These are phyloP conservation scores for Eucalyptus regnans DNA, from an alignment of 345 rosid genomes.

Conservation along the genomic window DNA sequence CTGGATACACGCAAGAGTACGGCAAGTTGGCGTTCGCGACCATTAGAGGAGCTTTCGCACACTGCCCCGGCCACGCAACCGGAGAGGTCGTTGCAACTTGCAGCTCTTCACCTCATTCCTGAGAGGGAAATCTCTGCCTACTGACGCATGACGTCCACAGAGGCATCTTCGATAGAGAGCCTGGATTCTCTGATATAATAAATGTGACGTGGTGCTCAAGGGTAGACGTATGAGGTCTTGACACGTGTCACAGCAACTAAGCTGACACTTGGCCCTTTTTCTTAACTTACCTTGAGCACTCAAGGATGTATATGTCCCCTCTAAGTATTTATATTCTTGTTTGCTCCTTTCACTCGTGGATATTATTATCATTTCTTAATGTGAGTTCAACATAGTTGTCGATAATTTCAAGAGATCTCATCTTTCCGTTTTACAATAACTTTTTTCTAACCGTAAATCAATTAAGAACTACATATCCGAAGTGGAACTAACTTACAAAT, in stretches of 20 bases:
- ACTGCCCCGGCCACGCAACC: conserved; percentile 30
- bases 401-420: background rate
- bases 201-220: background rate
- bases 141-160: background rate
- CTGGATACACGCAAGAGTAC: conserved; percentile 29
- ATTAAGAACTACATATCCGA: background rate
- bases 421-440: background rate
- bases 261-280: background rate
- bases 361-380: no score
- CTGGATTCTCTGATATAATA: background rate
- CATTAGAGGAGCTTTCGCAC: conserved; percentile 35
- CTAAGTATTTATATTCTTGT: background rate
- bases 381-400: background rate
- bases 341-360: background rate
- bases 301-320: background rate
- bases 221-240: background rate
- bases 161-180: background rate
- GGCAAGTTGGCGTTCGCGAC: conserved; percentile 20
- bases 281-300: background rate
- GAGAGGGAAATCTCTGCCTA: conserved; percentile 10
- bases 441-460: background rate
- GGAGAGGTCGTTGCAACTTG: conserved; percentile 17
- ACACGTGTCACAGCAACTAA: background rate
- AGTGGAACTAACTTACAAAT: background rate
- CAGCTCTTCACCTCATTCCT: conserved; percentile 19